Base-by-base conservation (phyloP, 2,329 filamentous ascomycete genomes). In the Hypoxylon sp. region DNA sequence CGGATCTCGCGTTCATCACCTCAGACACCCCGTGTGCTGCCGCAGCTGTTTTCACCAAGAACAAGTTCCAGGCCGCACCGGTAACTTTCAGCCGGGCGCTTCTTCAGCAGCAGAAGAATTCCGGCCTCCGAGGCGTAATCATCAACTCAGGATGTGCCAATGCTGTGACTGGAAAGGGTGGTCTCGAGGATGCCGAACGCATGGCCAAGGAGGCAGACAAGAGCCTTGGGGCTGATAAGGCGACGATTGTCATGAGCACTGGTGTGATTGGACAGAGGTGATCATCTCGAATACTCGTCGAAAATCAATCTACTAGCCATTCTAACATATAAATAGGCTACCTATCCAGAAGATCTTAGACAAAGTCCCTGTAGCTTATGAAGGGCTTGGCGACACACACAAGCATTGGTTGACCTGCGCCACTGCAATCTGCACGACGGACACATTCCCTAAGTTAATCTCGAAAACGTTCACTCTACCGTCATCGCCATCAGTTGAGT, bases 81-180 rank as follows among this genome's bases (percentile, higher is more conserved):
- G 95, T 99, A 48, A 93, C 93, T 30, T 92, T 97, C 67, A 95
- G 92, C 79, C 86, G 90, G 70, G 85, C 91, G 63, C 88, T 94
- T 66, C 82, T 97, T 36, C 85, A 89, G 77, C 84, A 84, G 71
- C 88, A 89, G 72, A 83, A 85, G 51, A 92, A 93, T 64, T 79
- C 86, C 11, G 93, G 91, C 1, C 86, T 98, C 61, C 87, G 91
- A 67, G 92, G 92, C 58, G 90, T 99, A 25, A 87, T 99, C 60
- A 90, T 98, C 80, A 99, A 99, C 81, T 97, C 94, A 11, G 96
- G 96, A 63, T 98, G 95, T 76, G 96, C 96, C 66, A 99, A 99
- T 82, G 96, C 96, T 10, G 96, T 99, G 36, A 99, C 96, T 3
- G 96, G 96, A 53, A 92, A 90, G 79, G 91, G 93, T 48, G 96